Conservation (phyloP, 1,139 yeast genomes). For the Saccharomyces uvarum region DNA sequence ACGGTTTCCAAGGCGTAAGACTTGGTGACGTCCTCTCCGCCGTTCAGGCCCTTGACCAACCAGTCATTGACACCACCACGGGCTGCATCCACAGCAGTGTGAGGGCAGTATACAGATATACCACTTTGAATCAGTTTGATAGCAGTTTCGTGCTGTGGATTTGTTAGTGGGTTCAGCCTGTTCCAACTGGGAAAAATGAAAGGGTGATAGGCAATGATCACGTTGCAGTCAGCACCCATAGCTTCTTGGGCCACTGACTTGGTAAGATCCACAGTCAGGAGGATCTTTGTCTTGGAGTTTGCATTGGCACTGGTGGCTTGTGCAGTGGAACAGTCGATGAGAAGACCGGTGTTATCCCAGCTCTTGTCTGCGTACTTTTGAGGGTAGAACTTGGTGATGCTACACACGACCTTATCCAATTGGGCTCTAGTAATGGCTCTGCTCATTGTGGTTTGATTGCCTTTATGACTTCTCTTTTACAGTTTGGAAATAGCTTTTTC, state of each 20-base stretch:
- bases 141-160: conserved; percentile 77
- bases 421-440: conserved; percentile 30
- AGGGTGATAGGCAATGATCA: conserved; percentile 88
- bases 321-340: conserved; percentile 51
- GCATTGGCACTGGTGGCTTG: conserved; percentile 12
- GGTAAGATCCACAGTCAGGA: conserved; percentile 81
- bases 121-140: conserved; percentile 65
- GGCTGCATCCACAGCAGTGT: conserved; percentile 93
- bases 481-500: conserved; percentile 5
- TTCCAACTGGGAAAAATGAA: conserved; percentile 87
- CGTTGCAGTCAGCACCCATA: conserved; percentile 39
- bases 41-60: conserved; percentile 57
- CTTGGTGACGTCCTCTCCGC: conserved; percentile 20
- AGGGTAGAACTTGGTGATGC: conserved; percentile 67
- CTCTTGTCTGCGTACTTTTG: conserved; percentile 66
- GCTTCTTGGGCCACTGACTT: conserved; percentile 83
- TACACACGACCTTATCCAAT: conserved; percentile 41
- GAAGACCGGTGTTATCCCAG: conserved; percentile 92
- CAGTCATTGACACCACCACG: conserved; percentile 89
- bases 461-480: not conserved
- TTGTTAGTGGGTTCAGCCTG: conserved; percentile 47
- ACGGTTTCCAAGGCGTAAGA: conserved; percentile 31
- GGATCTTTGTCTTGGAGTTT: conserved; percentile 36
- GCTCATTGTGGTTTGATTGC: conserved; percentile 12
- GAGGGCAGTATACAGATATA: conserved; percentile 87